Conservation (phyloP, 116 monocot genomes). For the Dioscorea cayenensis region DNA sequence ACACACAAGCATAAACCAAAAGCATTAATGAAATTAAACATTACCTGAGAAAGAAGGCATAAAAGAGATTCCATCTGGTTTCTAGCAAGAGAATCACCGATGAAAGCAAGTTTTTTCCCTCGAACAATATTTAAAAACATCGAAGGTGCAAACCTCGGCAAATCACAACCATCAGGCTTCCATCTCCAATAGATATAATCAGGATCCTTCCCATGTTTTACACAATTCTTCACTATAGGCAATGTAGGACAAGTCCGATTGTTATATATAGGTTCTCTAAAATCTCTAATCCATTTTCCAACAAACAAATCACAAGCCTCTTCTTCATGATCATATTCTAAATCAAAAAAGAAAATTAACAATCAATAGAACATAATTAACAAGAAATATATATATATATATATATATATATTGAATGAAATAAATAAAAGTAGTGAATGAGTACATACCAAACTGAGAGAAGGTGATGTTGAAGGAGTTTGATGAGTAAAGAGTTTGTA, state of each 20-base stretch:
- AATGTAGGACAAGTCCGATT: constrained; percentile 16
- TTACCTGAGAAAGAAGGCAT: background rate
- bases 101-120: constrained; percentile 24
- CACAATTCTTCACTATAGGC: constrained; percentile 20
- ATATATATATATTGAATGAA: no score
- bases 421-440: background rate
- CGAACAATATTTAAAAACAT: constrained; percentile 10
- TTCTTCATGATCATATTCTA: background rate
- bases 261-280: constrained; percentile 6
- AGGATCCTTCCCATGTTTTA: constrained; percentile 17
- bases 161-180: constrained; percentile 30
- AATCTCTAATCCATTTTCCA: constrained; percentile 23
- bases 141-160: constrained; percentile 19
- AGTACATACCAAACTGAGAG: background rate
- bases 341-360: no score
- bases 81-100: constrained; percentile 31
- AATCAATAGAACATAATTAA: no score
- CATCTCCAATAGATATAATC: constrained; percentile 23
- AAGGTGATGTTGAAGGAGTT: background rate
- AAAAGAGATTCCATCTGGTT: constrained; percentile 22
- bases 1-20: no score
- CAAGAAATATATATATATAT: no score
- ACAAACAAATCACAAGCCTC: constrained; percentile 4
- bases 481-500: background rate
- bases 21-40: background rate